Evolutionary conservation across 345 rosid genomes (phyloP).

Genomic region (Populus davidiana): DNA sequence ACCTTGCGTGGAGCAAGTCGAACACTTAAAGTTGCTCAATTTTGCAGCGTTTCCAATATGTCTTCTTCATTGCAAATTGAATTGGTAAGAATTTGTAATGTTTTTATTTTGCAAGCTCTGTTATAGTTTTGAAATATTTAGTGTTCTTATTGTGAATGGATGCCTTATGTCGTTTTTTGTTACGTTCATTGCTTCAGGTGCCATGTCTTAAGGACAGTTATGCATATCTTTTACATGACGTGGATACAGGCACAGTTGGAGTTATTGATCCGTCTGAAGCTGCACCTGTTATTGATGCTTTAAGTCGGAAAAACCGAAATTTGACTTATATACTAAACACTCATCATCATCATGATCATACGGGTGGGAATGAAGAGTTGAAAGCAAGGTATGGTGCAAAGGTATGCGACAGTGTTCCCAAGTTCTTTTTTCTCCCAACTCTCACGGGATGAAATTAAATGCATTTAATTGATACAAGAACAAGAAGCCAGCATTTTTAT

Average conservation of each 20-base stretch:
- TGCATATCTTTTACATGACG: conserved; percentile 91
- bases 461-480: neutral
- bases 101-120: neutral
- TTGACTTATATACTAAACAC: conserved; percentile 91
- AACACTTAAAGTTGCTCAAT: conserved; percentile 75
- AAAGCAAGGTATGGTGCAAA: conserved; percentile 97
- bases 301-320: conserved; percentile 73
- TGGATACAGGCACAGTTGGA: conserved; percentile 95
- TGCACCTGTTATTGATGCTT: conserved; percentile 75
- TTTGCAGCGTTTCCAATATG: conserved; percentile 78
- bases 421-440: neutral
- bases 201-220: conserved; percentile 86
- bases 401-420: conserved; percentile 49
- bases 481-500: neutral
- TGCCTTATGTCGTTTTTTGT: neutral
- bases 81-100: conserved; percentile 50
- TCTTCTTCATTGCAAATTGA: conserved; percentile 88
- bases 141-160: neutral
- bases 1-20: conserved; percentile 89
- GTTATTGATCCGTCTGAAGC: conserved; percentile 99
- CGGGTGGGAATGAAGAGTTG: conserved; percentile 86
- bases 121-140: neutral
- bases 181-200: conserved; percentile 48
- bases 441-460: neutral
- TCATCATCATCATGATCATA: conserved; percentile 89